A percentile compares a stretch with the other conserved stretches of the same genome.
These are phyloP conservation scores for Myxozyma udenii DNA, from an alignment of 805 yeast species.

Conservation along the genomic window DNA sequence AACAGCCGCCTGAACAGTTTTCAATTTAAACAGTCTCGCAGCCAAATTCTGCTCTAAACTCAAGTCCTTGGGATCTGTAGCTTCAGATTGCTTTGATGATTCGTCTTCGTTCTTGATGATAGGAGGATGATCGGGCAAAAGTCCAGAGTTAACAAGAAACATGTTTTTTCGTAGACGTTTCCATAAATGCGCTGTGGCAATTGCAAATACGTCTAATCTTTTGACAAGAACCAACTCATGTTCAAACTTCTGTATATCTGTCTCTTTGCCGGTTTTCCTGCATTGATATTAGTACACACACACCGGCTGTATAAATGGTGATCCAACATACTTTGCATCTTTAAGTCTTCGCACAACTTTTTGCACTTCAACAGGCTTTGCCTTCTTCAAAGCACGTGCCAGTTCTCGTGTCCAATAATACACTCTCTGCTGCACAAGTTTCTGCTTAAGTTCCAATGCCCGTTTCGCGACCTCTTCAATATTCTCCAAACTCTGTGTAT, in stretches of 20 bases:
- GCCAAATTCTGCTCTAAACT: conserved; percentile 24
- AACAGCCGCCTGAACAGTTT: conserved; percentile 24
- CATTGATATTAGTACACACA: neutral
- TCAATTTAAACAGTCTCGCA: conserved; percentile 31
- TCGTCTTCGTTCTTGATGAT: conserved; percentile 1
- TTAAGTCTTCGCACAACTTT: conserved; percentile 36
- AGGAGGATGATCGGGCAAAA: conserved; percentile 17
- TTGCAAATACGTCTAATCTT: conserved; percentile 22
- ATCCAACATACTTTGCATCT: conserved; percentile 22
- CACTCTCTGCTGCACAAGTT: conserved; percentile 36
- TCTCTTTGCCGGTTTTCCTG: conserved; percentile 7
- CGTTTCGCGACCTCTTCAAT: conserved; percentile 1
- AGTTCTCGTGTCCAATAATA: conserved; percentile 34
- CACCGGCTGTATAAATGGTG: neutral
- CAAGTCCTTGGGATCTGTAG: conserved; percentile 13
- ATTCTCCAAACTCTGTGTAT: neutral
- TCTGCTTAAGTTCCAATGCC: conserved; percentile 29
- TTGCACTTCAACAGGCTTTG: conserved; percentile 36
- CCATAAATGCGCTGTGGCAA: conserved; percentile 25
- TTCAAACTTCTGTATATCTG: conserved; percentile 25
- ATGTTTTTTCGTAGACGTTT: conserved; percentile 16
- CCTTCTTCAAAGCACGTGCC: conserved; percentile 37
- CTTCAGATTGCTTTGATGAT: neutral
- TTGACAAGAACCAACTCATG: conserved; percentile 31
- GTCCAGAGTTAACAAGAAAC: conserved; percentile 6